Base-by-base conservation (phyloP, 2,329 filamentous ascomycete species). In the Sphaerostilbella broomeana region DNA sequence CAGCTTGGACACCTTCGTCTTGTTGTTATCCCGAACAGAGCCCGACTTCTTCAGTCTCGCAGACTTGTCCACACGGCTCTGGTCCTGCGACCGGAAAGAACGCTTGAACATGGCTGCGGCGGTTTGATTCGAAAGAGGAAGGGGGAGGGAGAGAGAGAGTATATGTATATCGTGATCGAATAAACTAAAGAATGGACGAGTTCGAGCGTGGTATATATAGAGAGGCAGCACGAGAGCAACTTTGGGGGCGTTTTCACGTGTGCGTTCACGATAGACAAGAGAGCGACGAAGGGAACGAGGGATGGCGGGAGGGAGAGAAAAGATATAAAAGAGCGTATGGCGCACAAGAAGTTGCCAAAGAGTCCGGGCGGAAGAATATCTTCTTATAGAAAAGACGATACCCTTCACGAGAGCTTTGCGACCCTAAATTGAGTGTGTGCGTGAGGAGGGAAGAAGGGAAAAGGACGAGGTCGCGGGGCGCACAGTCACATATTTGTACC, bases 61-160 rank as follows among this genome's bases (percentile, higher is more conserved):
- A 66, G 84, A 75, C 79, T 95, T 95, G 70, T 86, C 84, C 64
- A 89, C 84, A 59, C 88, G 85, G 65, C 55, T 58, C 51, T 62
- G 63, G 55, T 90, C 83, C 64, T 81, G 83, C 53, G 83, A 81
- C 63, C 81, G 75, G 69, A 92, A 89, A 59, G 88, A 89, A 63
- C 86, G 86, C 71, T 88, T 94, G 75, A 95, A 94, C 86, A 95
- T 95, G 65, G 61, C 59, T 61, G 62, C 62, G 63, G 62, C 51
- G 10, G 43, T 47, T 46, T 42, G 34, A 16, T 40, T 44, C 30
- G 19, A 33, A 16, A 16, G 30, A n/a, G 42, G 44, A 42, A 17
- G 16, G 7, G 16, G 11, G 18, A 7, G 7, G 22, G 22, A 7
- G 22, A 7, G 12, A 24, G 31, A 28, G 37, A 16, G 20, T 38